Base-by-base conservation (phyloP, 1,284 basidiomycete species). In the Amylostereum areolatum region DNA sequence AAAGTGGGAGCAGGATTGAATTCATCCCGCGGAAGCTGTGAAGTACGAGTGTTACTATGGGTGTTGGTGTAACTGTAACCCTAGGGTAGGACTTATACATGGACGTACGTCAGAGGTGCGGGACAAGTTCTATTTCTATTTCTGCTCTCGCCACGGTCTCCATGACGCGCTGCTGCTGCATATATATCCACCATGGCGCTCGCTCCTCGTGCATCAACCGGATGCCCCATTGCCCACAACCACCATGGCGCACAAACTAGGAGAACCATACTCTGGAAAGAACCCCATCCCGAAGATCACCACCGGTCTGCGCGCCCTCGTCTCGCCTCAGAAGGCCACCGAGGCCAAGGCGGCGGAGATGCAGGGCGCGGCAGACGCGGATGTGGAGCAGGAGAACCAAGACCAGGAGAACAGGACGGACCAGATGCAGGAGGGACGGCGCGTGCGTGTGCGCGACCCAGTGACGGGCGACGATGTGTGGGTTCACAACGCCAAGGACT, bases 231-330 rank as follows among this genome's bases (percentile, higher is more conserved):
- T n/a, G n/a, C n/a, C n/a, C n/a, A n/a, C n/a, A n/a, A n/a, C n/a
- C n/a, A 47, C 43, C 52, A 65, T 65, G 63, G 33, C 62, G n/a
- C 63, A 64, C 52, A 62, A 57, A 33, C 42, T 60, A 6, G 51
- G 50, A 6, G 60, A 66, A 53, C 63, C 63, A n/a, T 65, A 66
- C 58, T 66, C 64, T 52, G 63, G 62, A 46, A 64, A 64, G 52
- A 65, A 64, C 50, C 64, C 64, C 3, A 63, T 66, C 12, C 62
- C 64, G 7, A 56, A 58, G 47, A 61, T 66, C 30, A 56, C 62
- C 24, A 63, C 62, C 2, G 62, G 63, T 43, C 57, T 66, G 47
- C 59, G 61, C 1, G 57, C 63, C 24, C 60, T 66, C 43, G 49
- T 63, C 4, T 60, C 56, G 41, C 64, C 63, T 1, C 55, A 65